Percentiles rank a stretch among this genome's conserved stretches.
Conservation (phyloP, 2,329 filamentous ascomycete species). For the Apiospora rasikravindrae region DNA sequence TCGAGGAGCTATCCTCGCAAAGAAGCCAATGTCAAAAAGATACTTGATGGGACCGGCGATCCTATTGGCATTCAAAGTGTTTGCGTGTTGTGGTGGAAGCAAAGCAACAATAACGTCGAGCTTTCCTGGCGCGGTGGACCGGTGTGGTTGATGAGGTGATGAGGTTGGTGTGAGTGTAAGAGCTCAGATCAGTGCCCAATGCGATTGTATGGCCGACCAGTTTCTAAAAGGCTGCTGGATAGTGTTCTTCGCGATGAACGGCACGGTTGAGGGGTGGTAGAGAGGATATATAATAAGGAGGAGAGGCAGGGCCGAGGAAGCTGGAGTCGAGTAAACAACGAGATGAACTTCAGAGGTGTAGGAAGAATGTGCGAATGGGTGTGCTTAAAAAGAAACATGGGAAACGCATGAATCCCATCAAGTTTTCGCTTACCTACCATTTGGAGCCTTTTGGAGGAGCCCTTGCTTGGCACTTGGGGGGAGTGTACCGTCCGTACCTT, state of each 20-base stretch:
- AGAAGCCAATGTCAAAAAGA: background rate
- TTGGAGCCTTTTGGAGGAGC: background rate
- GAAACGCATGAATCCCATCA: slow-evolving; percentile 28
- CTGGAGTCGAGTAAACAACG: slow-evolving; percentile 7
- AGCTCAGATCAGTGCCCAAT: background rate
- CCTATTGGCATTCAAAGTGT: background rate
- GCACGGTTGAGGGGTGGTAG: background rate
- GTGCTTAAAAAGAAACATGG: slow-evolving; percentile 25
- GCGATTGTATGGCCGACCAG: background rate
- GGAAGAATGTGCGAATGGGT: slow-evolving; percentile 13
- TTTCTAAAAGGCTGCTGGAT: background rate
- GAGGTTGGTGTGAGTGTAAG: background rate
- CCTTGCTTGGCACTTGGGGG: too few relatives aligned
- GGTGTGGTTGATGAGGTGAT: background rate
- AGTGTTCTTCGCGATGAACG: background rate
- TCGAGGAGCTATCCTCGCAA: background rate
- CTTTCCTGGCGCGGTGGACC: background rate
- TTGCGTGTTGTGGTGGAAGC: background rate
- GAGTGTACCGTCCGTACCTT: background rate
- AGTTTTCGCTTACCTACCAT: slow-evolving; percentile 26
- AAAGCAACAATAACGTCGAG: background rate
- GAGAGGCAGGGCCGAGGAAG: background rate
- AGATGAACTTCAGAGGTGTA: slow-evolving; percentile 7
- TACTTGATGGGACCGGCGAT: background rate
- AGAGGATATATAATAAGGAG: background rate